phyloP scores from a whole-genome alignment of 495 filamentous ascomycete genomes.

The Aspergillus bridgeri region DNA sequence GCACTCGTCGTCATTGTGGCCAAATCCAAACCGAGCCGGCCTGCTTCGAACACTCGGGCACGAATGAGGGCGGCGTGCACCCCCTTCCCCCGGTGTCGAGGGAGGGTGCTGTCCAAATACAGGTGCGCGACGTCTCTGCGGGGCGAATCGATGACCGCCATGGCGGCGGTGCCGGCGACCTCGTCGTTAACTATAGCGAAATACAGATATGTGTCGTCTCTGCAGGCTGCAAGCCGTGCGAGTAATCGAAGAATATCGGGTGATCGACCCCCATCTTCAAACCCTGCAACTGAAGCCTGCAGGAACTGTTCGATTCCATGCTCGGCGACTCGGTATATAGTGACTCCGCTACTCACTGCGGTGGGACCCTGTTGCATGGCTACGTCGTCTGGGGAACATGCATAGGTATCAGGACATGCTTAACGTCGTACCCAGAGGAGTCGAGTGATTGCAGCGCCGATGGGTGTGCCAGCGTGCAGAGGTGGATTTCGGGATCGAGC shows the following conservation, averaged over 20 bases:
- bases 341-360: no score
- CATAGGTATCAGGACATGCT: slow-evolving; percentile 16
- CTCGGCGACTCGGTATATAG: background rate
- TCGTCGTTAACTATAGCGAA: slow-evolving; percentile 13
- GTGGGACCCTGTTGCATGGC: background rate
- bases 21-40: slow-evolving; percentile 11
- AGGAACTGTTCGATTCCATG: slow-evolving; percentile 6
- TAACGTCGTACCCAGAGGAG: slow-evolving; percentile 10
- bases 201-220: slow-evolving; percentile 18
- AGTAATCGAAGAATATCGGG: slow-evolving; percentile 11
- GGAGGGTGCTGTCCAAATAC: slow-evolving; percentile 22
- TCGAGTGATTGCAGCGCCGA: slow-evolving; percentile 11
- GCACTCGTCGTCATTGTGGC: slow-evolving; percentile 15
- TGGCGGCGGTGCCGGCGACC: slow-evolving; percentile 19
- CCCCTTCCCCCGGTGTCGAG: slow-evolving; percentile 17
- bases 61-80: slow-evolving; percentile 16
- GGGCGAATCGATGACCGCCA: slow-evolving; percentile 18
- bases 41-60: slow-evolving; percentile 13
- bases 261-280: slow-evolving; percentile 11
- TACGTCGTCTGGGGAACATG: slow-evolving; percentile 9
- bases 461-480: slow-evolving; percentile 19
- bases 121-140: slow-evolving; percentile 16
- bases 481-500: slow-evolving; percentile 13
- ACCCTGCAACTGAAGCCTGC: slow-evolving; percentile 14
- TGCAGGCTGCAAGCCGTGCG: slow-evolving; percentile 12